phyloP scores from a whole-genome alignment of 2,329 filamentous ascomycete species.

The Talaromyces rugulosus region DNA sequence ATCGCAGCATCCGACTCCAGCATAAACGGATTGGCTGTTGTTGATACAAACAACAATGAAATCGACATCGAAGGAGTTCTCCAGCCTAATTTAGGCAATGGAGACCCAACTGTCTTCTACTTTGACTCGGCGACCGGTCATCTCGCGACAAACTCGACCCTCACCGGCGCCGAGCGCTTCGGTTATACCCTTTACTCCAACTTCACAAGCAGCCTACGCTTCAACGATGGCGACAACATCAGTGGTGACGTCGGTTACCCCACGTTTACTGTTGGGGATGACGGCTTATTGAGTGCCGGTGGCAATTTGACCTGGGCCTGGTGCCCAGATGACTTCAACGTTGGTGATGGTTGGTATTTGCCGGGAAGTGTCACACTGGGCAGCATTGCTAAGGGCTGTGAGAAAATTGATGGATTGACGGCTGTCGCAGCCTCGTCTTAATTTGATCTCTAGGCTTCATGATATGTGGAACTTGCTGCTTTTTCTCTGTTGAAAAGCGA shows the following conservation, averaged over 20 bases:
- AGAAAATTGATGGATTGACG: background rate
- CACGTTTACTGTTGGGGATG: background rate
- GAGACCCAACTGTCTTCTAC: background rate
- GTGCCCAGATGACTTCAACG: slow-evolving; percentile 7
- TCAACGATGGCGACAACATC: background rate
- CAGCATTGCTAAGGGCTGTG: background rate
- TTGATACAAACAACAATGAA: slow-evolving; percentile 1
- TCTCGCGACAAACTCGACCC: background rate
- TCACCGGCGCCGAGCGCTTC: background rate
- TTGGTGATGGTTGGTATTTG: slow-evolving; percentile 8
- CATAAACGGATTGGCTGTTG: background rate
- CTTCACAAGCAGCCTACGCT: slow-evolving; percentile 4
- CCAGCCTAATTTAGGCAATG: background rate
- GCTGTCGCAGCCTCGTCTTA: background rate
- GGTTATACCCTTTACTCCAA: slow-evolving; percentile 5
- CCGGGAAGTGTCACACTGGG: slow-evolving; percentile 9
- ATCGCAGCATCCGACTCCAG: slow-evolving; percentile 2
- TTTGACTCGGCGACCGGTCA: background rate
- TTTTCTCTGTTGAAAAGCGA: background rate
- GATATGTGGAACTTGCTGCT: background rate
- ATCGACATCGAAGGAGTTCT: slow-evolving; percentile 1
- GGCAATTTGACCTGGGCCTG: slow-evolving; percentile 22
- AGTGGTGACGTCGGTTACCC: background rate
- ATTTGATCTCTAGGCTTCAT: background rate
- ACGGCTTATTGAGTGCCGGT: background rate